Base-by-base conservation (phyloP, 148 eudicot genomes). In the Hydrangea macrophylla region DNA sequence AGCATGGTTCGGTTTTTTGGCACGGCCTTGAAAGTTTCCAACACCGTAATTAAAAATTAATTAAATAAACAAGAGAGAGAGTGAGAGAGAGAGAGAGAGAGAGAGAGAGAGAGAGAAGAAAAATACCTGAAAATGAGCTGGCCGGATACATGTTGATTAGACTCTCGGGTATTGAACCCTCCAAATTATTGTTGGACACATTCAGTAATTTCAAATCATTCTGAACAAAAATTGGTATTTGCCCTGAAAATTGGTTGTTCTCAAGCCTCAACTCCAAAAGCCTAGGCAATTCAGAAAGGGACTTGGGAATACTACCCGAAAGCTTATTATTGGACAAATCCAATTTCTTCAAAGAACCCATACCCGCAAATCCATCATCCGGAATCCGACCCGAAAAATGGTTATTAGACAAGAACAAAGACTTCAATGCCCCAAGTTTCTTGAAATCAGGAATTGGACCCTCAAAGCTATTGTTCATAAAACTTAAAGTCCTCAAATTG, bases 271-370 rank as follows among this genome's bases (percentile, higher is more conserved):
- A 37, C 60, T 88, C 96, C 5, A 84, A 72, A 11, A 93, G 84
- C 76, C 78, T 81, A 20, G 84, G 85, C 42, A 82, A 42, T 31
- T 23, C 58, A 50, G 77, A 57, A 9, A 93, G 72, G 17, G 96
- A 90, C 17, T 80, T 26, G 0, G 98, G 98, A 58, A 93, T 79
- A 39, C 51, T 73, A 12, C 96, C 98, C 0, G 76, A 62, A 7
- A 93, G 88, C 27, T 70, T 39, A 67, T 93, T 93, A 69, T 86
- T 70, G 17, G 86, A 66, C 68, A 93, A 70, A 50, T 80, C 51
- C 42, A 93, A 60, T 71, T 89, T 88, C 75, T 89, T 86, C 54
- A 93, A 60, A 17, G 83, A 81, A 36, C 59, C 59, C 98, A 90
- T 88, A 13, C 93, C 92, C 18, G 39, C 27, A 66, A 93, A 93